phyloP scores from a whole-genome alignment of 2,329 filamentous ascomycete genomes.

The Ceratocystis diversiconidia region DNA sequence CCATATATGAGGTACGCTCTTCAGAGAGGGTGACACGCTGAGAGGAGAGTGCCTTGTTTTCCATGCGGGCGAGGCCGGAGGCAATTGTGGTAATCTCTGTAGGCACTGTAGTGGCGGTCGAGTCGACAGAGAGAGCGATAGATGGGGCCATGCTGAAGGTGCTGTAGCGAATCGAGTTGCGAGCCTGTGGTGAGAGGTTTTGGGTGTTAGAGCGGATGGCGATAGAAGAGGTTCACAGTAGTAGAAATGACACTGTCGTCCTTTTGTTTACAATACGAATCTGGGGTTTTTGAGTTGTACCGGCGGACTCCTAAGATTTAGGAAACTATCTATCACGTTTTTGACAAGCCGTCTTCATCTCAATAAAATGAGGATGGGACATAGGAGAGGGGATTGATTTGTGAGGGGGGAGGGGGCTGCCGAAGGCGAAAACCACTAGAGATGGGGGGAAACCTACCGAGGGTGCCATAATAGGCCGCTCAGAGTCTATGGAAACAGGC shows the following conservation, averaged over 20 bases:
- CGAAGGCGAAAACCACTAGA: neutral
- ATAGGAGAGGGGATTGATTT: neutral
- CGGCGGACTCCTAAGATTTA: no score
- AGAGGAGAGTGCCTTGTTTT: slow-evolving; percentile 70
- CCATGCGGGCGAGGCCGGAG: slow-evolving; percentile 69
- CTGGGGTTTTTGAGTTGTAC: no score
- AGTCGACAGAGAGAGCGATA: slow-evolving; percentile 39
- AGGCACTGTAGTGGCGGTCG: slow-evolving; percentile 23
- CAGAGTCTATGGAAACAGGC: slow-evolving; percentile 45
- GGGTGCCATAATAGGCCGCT: slow-evolving; percentile 48
- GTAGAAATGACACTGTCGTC: neutral
- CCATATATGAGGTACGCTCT: slow-evolving; percentile 68
- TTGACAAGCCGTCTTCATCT: neutral
- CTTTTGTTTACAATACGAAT: no score
- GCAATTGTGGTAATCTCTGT: slow-evolving; percentile 56
- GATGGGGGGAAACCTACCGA: slow-evolving; percentile 36
- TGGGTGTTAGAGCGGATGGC: neutral
- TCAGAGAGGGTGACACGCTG: slow-evolving; percentile 68
- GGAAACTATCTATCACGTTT: no score
- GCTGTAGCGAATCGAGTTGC: slow-evolving; percentile 43
- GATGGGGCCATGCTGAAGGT: slow-evolving; percentile 47
- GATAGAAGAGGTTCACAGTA: slow-evolving; percentile 13
- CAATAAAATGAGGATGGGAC: neutral
- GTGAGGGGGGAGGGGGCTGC: slow-evolving; percentile 11
- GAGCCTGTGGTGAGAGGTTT: slow-evolving; percentile 28